Conservation (phyloP, 768 basidiomycete species). For the Serendipita vermifera region DNA sequence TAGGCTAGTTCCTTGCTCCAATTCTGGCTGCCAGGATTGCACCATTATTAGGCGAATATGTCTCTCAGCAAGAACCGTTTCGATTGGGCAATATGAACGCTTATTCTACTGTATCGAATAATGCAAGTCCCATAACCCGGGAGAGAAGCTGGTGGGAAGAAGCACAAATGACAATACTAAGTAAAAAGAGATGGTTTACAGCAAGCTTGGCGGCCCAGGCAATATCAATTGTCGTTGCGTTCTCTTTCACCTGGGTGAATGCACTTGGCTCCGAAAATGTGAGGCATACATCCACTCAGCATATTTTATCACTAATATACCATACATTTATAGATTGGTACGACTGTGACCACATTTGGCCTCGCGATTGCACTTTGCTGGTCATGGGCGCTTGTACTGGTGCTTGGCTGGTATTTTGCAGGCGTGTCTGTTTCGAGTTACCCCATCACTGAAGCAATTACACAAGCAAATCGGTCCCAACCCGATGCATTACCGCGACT, state of each 20-base stretch:
- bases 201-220: background rate
- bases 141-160: no score
- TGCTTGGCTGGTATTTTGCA: background rate
- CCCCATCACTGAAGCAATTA: background rate
- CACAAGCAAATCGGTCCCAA: background rate
- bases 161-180: background rate
- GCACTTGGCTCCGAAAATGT: background rate
- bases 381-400: background rate
- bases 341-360: background rate
- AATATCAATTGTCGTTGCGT: background rate
- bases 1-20: no score
- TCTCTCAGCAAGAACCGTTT: no score
- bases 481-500: background rate
- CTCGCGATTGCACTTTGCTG: background rate
- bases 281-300: background rate
- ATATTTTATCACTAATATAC: background rate
- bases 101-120: no score
- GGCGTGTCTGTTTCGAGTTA: background rate
- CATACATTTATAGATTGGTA: background rate
- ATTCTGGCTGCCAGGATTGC: no score
- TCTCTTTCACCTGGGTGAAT: background rate
- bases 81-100: no score
- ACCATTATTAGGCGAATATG: no score
- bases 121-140: no score
- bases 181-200: background rate